Evolutionary conservation across 2,329 filamentous ascomycete genomes (phyloP), one percentile per base, ranked within the genome.

Genomic region (Neofusicoccum sp.): DNA sequence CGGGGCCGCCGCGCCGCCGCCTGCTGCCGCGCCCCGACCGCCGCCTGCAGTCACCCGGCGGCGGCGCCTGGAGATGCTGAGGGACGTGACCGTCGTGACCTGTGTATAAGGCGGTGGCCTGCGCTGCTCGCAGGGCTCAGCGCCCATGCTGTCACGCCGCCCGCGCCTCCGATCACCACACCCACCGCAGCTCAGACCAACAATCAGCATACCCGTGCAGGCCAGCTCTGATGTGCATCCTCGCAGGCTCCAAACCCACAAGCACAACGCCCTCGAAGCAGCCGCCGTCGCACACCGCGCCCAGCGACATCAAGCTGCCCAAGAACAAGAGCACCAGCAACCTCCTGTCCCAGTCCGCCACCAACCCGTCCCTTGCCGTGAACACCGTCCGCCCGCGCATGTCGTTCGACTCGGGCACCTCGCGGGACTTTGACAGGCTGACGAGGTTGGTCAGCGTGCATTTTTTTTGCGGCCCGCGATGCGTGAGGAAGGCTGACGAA

Each of bases 381-480:
- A 85, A 87, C 66, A 85, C 82, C 65, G 80, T 82, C 66, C 80
- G 85, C 77, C 81, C 86, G 72, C 87, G 89, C 63, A 87, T 91
- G 76, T 93, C 91, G 54, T 87, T 93, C 70, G 91, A 95, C 74
- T 86, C 86, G 61, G 84, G 86, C 57, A 81, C 84, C 63, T 81
- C 83, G 65, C 53, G 59, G 26, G 59, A 61, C 31, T 56, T 45
- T 56, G 90, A 93, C 73, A 80, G 84, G 68, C 79, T 91, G 75
- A 82, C 88, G 76, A 92, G 89, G 90, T 95, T 76, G 75, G 86
- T 79, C 41, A 38, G 4, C 45, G 24, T 20, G 30, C 33, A 16
- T 7, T 6, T 12, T 33, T 16, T 5, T n/a, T n/a, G n/a, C n/a
- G 7, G 12, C 24, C 47, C 16, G 38, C 24, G 12, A 12, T 6